Evolutionary conservation across 768 basidiomycete genomes (phyloP).

Genomic region (Arthromyces matolae): DNA sequence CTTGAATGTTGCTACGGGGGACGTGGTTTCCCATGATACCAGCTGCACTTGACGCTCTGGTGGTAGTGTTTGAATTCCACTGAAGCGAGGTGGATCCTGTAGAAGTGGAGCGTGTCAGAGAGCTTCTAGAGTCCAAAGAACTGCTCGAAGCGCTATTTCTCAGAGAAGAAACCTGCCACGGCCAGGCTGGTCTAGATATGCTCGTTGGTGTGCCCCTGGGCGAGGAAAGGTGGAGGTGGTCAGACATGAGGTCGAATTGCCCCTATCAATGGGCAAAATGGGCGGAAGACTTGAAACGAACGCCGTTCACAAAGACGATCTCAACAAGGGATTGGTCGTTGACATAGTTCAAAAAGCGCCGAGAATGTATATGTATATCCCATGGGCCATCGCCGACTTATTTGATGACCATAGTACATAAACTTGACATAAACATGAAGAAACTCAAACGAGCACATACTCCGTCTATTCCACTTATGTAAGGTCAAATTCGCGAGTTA

Average conservation of each 20-base stretch:
- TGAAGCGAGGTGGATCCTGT: slow-evolving; percentile 30
- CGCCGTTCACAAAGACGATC: neutral
- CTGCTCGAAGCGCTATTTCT: slow-evolving; percentile 18
- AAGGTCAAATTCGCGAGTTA: too few relatives aligned
- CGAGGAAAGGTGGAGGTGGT: slow-evolving; percentile 37
- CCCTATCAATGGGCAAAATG: neutral
- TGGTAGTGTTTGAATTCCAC: slow-evolving; percentile 20
- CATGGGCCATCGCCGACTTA: too few relatives aligned
- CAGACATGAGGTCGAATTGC: slow-evolving; percentile 31
- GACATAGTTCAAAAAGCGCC: slow-evolving; percentile 5
- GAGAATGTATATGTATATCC: too few relatives aligned
- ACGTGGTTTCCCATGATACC: slow-evolving; percentile 24
- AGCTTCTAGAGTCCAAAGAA: slow-evolving; percentile 15
- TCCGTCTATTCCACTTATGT: too few relatives aligned
- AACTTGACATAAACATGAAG: too few relatives aligned
- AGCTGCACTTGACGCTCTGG: slow-evolving; percentile 20
- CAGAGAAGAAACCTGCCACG: slow-evolving; percentile 32
- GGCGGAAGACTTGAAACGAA: neutral
- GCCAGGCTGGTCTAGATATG: slow-evolving; percentile 58
- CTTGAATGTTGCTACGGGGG: slow-evolving; percentile 21
- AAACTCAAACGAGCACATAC: too few relatives aligned
- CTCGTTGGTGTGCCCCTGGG: slow-evolving; percentile 47
- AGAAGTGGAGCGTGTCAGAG: slow-evolving; percentile 12
- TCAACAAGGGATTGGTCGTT: neutral
- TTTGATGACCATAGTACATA: too few relatives aligned